Evolutionary conservation across 208 protist species (phyloP), one percentile per base, ranked within the genome.

Genomic region (Acanthamoeba lenticulata): DNA sequence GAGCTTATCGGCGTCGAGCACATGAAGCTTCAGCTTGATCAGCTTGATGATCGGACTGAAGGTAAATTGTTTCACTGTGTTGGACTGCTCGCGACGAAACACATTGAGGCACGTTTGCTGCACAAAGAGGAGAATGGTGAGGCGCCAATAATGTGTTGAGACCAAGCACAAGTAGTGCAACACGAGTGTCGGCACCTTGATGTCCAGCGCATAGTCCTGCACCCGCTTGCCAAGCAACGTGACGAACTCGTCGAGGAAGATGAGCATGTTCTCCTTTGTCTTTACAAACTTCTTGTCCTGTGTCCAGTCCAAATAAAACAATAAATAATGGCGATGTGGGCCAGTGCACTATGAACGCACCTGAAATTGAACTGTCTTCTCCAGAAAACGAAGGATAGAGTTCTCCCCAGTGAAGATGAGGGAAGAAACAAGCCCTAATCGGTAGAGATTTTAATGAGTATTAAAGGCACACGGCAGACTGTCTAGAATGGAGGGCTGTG

Each of bases 11-110:
- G 69, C 93, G 29, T 94, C 93, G 34, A 94, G 44, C 5, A 93
- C 32, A 40, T 81, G 93, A 15, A 94, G 74, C 93, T 94, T 94
- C 2, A 94, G 85, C 74, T 93, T 94, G n/a, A 94, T 93, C 24
- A 94, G 32, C 38, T 74, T 62, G 57, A 81, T 93, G 29, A 94
- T 72, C 27, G 74, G 93, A 24, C 52, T 92, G 74, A 94, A 94
- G 2, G 45, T 90, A 32, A 60, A 88, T 77, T 94, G 81, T 47
- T 94, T 94, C 32, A 94, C 93, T 38, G 90, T 92, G 74, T 94
- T 94, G 57, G 93, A 94, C 45, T 94, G 93, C 52, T 94, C 93
- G 19, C 74, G 47, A 19, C 93, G 40, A 24, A 94, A 94, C n/a
- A 93, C 74, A 24, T 69, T 94, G 15, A 94, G 34, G 85, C 93